These are phyloP conservation scores for Pseudophaeomoniella oleicola DNA, from an alignment of 2,329 filamentous ascomycete species.

Conservation along the genomic window DNA sequence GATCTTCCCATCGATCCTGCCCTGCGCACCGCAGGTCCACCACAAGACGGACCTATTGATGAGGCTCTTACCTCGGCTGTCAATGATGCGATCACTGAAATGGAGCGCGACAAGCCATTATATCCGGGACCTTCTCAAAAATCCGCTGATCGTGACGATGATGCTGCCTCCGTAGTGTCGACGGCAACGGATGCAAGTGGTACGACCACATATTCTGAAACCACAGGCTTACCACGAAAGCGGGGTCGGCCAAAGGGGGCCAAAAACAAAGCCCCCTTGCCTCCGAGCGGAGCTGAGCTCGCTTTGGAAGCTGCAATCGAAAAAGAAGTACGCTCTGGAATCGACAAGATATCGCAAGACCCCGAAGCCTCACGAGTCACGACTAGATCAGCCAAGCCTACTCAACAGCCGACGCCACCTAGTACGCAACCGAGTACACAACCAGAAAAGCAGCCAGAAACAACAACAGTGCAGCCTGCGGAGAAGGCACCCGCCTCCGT, in stretches of 20 bases:
- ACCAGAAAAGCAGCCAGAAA: constrained; percentile 38
- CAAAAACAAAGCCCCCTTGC: constrained; percentile 21
- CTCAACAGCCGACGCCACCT: neutral
- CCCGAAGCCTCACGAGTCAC: neutral
- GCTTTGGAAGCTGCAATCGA: constrained; percentile 36
- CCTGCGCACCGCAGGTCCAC: constrained; percentile 12
- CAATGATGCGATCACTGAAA: neutral
- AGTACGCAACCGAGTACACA: no score
- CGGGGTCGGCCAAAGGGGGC: constrained; percentile 16
- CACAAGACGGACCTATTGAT: neutral
- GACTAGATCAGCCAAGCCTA: neutral
- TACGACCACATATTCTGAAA: constrained; percentile 1
- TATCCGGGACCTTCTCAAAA: neutral
- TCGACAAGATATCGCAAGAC: neutral
- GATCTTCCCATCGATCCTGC: constrained; percentile 30
- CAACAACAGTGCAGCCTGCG: constrained; percentile 17
- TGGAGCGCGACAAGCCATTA: neutral
- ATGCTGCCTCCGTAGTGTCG: neutral
- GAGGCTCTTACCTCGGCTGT: neutral
- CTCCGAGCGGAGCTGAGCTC: constrained; percentile 44
- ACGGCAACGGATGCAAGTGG: neutral
- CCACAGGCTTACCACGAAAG: neutral
- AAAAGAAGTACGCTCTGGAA: constrained; percentile 1
- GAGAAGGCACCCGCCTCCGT: constrained; percentile 35
- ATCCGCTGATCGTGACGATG: neutral